phyloP scores from a whole-genome alignment of 495 filamentous ascomycete genomes.

The Rusavskia elegans region DNA sequence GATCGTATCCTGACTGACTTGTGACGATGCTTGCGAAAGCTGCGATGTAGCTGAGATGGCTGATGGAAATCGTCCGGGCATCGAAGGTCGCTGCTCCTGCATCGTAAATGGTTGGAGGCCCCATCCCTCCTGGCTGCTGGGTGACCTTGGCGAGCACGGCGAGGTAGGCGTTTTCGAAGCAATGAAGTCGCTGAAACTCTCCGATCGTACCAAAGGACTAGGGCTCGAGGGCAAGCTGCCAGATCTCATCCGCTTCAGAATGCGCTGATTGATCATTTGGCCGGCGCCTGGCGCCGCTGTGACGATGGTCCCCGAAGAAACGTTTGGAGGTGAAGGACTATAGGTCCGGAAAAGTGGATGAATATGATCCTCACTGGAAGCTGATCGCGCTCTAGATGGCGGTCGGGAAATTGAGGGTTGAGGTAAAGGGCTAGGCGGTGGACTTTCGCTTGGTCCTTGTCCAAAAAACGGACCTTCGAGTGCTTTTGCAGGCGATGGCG shows the following conservation, averaged over 20 bases:
- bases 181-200: constrained; percentile 19
- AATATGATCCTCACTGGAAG: constrained; percentile 51
- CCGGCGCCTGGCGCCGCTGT: constrained; percentile 56
- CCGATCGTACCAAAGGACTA: constrained; percentile 33
- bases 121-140: not conserved
- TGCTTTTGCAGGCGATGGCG: constrained; percentile 16
- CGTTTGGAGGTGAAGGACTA: constrained; percentile 54
- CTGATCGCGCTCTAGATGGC: constrained; percentile 6
- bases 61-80: not conserved
- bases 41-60: not conserved
- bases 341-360: constrained; percentile 73
- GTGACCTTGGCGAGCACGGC: not conserved
- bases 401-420: constrained; percentile 11
- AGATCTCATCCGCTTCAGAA: constrained; percentile 50
- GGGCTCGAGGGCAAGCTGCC: constrained; percentile 41
- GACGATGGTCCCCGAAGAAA: constrained; percentile 53
- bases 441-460: constrained; percentile 2
- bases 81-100: not conserved
- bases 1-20: not conserved
- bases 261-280: constrained; percentile 43
- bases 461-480: constrained; percentile 14
- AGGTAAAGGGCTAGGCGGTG: constrained; percentile 12
- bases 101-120: not conserved
- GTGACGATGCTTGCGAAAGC: not conserved
- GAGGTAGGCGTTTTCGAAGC: not conserved